These are phyloP conservation scores for Sanghuangporus baumii DNA, from an alignment of 1,284 basidiomycete genomes.

Conservation along the genomic window DNA sequence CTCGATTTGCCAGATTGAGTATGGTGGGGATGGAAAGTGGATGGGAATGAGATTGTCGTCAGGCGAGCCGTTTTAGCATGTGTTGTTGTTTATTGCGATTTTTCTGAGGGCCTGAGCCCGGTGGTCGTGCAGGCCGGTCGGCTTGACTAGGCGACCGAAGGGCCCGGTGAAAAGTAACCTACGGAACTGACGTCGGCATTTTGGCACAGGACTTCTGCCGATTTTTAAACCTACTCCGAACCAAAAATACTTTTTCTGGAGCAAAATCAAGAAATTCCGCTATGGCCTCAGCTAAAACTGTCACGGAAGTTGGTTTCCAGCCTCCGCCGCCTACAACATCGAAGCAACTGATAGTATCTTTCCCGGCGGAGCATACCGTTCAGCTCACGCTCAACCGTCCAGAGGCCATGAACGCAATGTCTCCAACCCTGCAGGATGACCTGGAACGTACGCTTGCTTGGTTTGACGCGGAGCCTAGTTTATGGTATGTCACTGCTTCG, in stretches of 20 bases:
- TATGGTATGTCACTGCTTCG: conserved; percentile 50
- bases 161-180: not conserved
- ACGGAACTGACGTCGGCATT: not conserved
- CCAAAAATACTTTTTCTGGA: not conserved
- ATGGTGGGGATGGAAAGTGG: not conserved
- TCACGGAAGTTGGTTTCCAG: not conserved
- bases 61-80: not conserved
- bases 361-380: conserved; percentile 63
- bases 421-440: conserved; percentile 52
- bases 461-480: conserved; percentile 67
- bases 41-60: not conserved
- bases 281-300: not conserved
- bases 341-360: conserved; percentile 48
- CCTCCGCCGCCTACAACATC: conserved; percentile 41
- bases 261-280: not conserved
- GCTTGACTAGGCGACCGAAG: not conserved
- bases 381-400: conserved; percentile 75
- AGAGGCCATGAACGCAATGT: conserved; percentile 68
- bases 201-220: not conserved
- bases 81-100: not conserved
- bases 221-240: no score
- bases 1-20: conserved; percentile 5
- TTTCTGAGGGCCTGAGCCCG: not conserved
- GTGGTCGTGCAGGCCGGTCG: not conserved
- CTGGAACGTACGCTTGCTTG: conserved; percentile 59